Base-by-base conservation (phyloP, 345 rosid genomes). In the Hevea brasiliensis region DNA sequence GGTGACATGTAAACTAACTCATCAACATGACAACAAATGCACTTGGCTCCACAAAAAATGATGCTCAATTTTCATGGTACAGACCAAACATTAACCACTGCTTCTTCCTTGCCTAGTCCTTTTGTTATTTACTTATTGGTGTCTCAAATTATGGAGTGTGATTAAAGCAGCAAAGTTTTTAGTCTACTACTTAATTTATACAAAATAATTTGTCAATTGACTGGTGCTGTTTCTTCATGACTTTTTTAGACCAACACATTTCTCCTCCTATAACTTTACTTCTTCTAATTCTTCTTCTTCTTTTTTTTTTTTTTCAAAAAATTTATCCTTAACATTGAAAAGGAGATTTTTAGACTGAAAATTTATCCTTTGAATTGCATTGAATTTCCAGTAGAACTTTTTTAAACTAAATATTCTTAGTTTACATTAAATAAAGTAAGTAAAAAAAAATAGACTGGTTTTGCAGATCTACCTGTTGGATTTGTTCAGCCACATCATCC, bases 401-500 rank as follows among this genome's bases (percentile, higher is more conserved):
- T 32, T 32, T 32, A n/a, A n/a, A 2, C 37, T 4, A 32, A 32
- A 4, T 32, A 20, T 20, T 41, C 32, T 4, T 14, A 24, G 15
- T 50, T 51, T 13, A 55, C 32, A 29, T 60, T 32, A 56, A 67
- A 69, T 50, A 13, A 20, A 67, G 42, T 13, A n/a, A n/a, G n/a
- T 66, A 20, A 47, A 32, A 64, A 65, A 56, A 21, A 35, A n/a
- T n/a, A 50, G 61, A 23, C n/a, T 37, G 47, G 60, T 67, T 76
- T 74, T 17, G 67, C 70, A 68, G 77, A 83, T 84, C 77, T 81
- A 91, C 96, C 97, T 84, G 90, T 73, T 89, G 89, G 65, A 91
- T 91, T 82, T 84, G 74, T 37, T 91, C 92, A 7, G 85, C 87
- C 20, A 91, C 89, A 79, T 78, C 85, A 70, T 83, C 87, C 73